Evolutionary conservation across 345 rosid species (phyloP), one percentile per base, ranked within the genome.

Genomic region (Gossypium australe): DNA sequence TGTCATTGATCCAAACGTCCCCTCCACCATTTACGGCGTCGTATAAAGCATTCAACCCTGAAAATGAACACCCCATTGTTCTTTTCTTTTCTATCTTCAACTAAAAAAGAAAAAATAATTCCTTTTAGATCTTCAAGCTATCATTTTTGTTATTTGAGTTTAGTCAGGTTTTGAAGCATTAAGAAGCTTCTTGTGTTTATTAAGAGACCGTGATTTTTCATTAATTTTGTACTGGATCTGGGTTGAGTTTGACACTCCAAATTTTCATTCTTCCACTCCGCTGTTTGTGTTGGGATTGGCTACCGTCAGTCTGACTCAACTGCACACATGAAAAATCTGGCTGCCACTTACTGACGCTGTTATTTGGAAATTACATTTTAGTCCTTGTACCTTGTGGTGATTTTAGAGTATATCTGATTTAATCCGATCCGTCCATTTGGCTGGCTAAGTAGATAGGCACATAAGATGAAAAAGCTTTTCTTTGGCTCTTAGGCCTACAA

Each of bases 1-100:
- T 93, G 73, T 95, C 99, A 75, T 95, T 94, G 94, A 94, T 94
- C 98, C 98, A 94, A 13, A 92, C 97, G 64, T 94, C 98, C 27
- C 91, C 98, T 77, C 92, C 98, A 0, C 98, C 94, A 59, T 91
- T 89, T 2, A 86, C 99, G 74, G 92, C 86, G 83, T 89, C 98
- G 94, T 95, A 95, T 4, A 95, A 82, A 55, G 98, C 88, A 76
- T 93, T 91, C 84, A 95, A 81, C 68, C 99, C 99, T 7, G 99
- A 95, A 80, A 95, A 90, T 69, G 93, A 71, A 83, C 99, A 96
- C 12, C 99, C 97, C 98, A 90, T 89, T 72, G 13, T 79, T 76
- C 18, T 9, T 25, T 10, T 41, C 49, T 51, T 34, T 38, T 43
- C 12, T 52, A 9, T 9, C 25, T 52, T 52, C 61, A 17, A 51